Base-by-base conservation (phyloP, 2,329 filamentous ascomycete genomes). In the Penicillium vulpinum region DNA sequence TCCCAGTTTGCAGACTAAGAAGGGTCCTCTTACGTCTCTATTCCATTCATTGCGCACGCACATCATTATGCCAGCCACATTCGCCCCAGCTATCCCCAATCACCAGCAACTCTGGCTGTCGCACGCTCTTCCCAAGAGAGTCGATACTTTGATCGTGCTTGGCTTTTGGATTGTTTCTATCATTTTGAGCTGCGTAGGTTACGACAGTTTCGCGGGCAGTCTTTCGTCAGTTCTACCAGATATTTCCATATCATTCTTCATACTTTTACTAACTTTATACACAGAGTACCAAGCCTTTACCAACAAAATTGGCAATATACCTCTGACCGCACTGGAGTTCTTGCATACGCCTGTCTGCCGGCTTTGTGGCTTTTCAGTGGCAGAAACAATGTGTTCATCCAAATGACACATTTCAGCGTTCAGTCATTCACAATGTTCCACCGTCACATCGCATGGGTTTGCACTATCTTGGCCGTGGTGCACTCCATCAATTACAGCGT, bases 371-470 rank as follows among this genome's bases (percentile, higher is more conserved):
- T 88, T 0, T 88, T 89, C 61, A 82, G 82, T 3, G 82, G 83
- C 70, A 76, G 86, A 8, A 89, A 89, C 59, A 87, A 89, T 53
- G 59, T 85, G 0, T 77, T 88, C 13, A 74, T 88, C 54, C 86
- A 83, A 83, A 63, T 84, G 0, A 88, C 86, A 0, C 85, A 85
- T 0, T 89, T 85, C 84, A 83, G 82, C 8, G 87, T 85, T 66
- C 79, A 79, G 3, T 84, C 84, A 0, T 88, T 84, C 63, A 88
- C 83, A 62, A 81, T 82, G 48, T 88, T 88, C 51, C 87, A 89
- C 66, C 81, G 86, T 1, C 85, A 83, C 77, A 76, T 85, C 6
- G 86, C 86, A 0, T 77, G 86, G 13, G 77, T 86, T 2, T 78
- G 83, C 11, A 85, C 85, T 0, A 55, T 84, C 0, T 78, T 87